Base-by-base conservation (phyloP, 177 flowering plant species). In the Vitis hybrid region DNA sequence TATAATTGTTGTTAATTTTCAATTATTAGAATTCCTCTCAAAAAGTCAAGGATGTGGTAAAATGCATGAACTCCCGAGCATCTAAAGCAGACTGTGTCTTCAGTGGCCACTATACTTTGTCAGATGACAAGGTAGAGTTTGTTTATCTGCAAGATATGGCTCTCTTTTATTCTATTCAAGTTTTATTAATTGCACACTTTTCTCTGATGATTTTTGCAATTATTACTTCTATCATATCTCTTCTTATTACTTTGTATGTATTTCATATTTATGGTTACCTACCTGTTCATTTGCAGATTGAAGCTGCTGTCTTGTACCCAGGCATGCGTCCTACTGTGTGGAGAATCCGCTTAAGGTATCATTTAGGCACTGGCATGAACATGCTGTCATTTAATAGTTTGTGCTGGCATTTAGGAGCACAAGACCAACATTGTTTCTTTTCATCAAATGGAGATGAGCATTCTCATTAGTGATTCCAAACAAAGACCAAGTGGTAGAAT, bases 301-400 rank as follows among this genome's bases (percentile, higher is more conserved):
- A 91, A 78, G 97, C 94, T 75, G 98, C 99, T 73, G 75, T 91
- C 61, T 63, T 95, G 66, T 95, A 95, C 79, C 97, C 99, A 50
- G 98, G 97, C 26, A 34, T 83, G 88, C 91, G 97, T 60, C 97
- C 92, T 56, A 95, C 99, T 71, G 94, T 91, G 56, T 75, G 83
- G 76, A 89, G 97, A 72, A 87, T 92, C 73, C 96, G 92, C 61
- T 75, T 92, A 74, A 93, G 99, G 99, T 92, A 81, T 12, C 50
- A 26, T 49, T 13, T 51, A 3, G 15, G 9, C 19, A 5, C 31
- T 59, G 53, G 18, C 63, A 5, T 39, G 50, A 18, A 68, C 26
- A 51, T 66, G 52, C 49, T 66, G 11, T 66, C 55, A n/a, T 67
- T 18, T 48, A 57, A 8, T 11, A 54, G 10, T 2, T 54, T 52